Base-by-base conservation (phyloP, 176 grass and related monocot genomes). In the Bothriochloa decipiens region DNA sequence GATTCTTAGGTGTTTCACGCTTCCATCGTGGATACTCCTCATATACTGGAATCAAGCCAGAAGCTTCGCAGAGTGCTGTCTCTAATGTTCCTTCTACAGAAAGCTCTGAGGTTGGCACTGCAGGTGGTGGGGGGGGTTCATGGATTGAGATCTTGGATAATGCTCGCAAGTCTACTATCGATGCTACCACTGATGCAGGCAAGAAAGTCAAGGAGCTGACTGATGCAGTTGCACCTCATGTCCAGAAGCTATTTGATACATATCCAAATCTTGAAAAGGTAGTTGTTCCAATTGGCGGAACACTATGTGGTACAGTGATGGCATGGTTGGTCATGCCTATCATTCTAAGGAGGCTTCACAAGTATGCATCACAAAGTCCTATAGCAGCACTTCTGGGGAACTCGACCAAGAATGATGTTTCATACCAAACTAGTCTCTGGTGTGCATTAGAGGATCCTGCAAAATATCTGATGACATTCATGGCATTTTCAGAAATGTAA, bases 401-500 rank as follows among this genome's bases (percentile, higher is more conserved):
- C 22, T 83, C 85, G 69, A 77, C 76, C 33, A 90, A 83, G 13
- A 83, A 83, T 28, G 86, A 92, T 80, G 58, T 85, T 87, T 75
- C 91, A 4, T 98, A 98, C 85, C 74, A 93, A 82, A 90, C 94
- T 57, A 96, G 93, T 75, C 53, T 98, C 58, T 98, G 96, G 93
- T 85, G 79, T 90, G 89, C 93, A 79, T 79, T 98, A 66, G 96
- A 98, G 86, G 91, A 95, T 86, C 96, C 96, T 78, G 75, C 96
- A 9, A 98, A 92, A 94, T 95, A 98, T 73, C 78, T 98, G n/a
- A 85, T 98, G 81, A 94, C 93, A 63, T 98, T 98, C 84, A 85
- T 94, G 89, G 96, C 96, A 84, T 98, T 98, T 85, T 93, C 93
- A 89, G 80, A 98, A 64, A 89, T 98, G 96, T 98, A 43, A 86